Evolutionary conservation across 352 stramenopile species (phyloP).

Genomic region (Globisporangium spinosum): DNA sequence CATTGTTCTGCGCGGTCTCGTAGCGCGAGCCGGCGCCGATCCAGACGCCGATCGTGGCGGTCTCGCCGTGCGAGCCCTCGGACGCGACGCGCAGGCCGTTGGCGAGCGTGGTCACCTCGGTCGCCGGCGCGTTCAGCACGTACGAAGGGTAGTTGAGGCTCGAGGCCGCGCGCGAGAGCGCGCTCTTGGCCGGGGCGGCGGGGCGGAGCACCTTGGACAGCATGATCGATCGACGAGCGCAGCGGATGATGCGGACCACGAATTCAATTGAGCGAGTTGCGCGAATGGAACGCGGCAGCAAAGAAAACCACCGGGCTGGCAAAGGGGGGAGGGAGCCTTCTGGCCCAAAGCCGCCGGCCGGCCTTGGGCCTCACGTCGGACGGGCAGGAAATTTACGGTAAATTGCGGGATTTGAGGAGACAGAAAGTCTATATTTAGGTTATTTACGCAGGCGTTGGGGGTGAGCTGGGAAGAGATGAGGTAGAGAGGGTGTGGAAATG

Average conservation of each 20-base stretch:
- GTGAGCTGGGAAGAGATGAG: too few relatives aligned
- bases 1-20: slow-evolving; percentile 98
- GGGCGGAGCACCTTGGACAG: slow-evolving; percentile 65
- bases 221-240: slow-evolving; percentile 28
- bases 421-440: background rate
- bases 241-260: slow-evolving; percentile 16
- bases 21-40: slow-evolving; percentile 96
- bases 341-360: background rate
- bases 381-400: background rate
- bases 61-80: slow-evolving; percentile 95
- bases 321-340: background rate
- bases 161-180: slow-evolving; percentile 58
- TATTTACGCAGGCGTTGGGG: background rate
- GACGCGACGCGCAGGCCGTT: slow-evolving; percentile 98
- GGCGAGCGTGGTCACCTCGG: slow-evolving; percentile 94
- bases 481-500: background rate
- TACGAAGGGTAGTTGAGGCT: slow-evolving; percentile 85
- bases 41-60: slow-evolving; percentile 97
- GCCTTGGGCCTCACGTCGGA: slow-evolving; percentile 13
- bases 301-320: slow-evolving; percentile 15
- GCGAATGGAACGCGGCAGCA: slow-evolving; percentile 5
- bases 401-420: background rate
- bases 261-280: slow-evolving; percentile 19
- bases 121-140: slow-evolving; percentile 92
- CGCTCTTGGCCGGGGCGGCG: slow-evolving; percentile 25